Percentiles rank a stretch among this genome's conserved stretches.
phyloP scores from a whole-genome alignment of 2,329 filamentous ascomycete genomes.

The Colletotrichum agaves region DNA sequence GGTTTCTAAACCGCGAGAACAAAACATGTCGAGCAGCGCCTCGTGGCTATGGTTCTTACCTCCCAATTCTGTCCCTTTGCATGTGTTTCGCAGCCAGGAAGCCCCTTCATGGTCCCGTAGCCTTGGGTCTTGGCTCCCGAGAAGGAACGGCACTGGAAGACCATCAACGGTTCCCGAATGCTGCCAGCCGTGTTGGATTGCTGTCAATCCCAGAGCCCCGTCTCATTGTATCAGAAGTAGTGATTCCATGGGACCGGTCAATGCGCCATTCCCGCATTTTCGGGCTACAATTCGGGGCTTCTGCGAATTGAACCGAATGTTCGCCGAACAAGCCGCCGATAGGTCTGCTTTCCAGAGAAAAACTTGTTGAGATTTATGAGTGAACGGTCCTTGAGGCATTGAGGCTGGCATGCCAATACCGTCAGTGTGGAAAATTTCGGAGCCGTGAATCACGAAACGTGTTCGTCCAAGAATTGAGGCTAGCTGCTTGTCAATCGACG shows the following conservation, averaged over 20 bases:
- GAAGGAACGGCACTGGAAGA: constrained; percentile 1
- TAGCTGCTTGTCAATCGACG: background rate
- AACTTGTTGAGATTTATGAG: background rate
- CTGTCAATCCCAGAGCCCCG: background rate
- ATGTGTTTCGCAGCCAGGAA: background rate
- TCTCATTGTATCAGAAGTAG: constrained; percentile 1
- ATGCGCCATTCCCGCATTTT: constrained; percentile 28
- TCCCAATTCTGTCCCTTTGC: background rate
- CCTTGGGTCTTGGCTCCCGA: background rate
- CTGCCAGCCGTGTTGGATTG: constrained; percentile 19
- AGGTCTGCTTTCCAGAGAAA: background rate
- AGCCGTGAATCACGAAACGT: too few relatives aligned
- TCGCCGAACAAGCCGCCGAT: constrained; percentile 11
- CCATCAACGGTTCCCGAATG: constrained; percentile 1
- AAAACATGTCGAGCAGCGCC: background rate
- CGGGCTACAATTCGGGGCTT: constrained; percentile 33
- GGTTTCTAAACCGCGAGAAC: background rate
- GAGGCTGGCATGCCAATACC: background rate
- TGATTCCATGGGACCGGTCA: constrained; percentile 11
- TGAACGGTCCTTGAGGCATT: background rate
- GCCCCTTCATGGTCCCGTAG: background rate
- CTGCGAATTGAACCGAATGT: constrained; percentile 30
- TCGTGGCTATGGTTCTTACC: background rate
- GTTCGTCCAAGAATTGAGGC: background rate
- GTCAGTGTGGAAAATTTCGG: background rate